Base-by-base conservation (phyloP, 2,329 filamentous ascomycete species). In the Cercospora beticola region DNA sequence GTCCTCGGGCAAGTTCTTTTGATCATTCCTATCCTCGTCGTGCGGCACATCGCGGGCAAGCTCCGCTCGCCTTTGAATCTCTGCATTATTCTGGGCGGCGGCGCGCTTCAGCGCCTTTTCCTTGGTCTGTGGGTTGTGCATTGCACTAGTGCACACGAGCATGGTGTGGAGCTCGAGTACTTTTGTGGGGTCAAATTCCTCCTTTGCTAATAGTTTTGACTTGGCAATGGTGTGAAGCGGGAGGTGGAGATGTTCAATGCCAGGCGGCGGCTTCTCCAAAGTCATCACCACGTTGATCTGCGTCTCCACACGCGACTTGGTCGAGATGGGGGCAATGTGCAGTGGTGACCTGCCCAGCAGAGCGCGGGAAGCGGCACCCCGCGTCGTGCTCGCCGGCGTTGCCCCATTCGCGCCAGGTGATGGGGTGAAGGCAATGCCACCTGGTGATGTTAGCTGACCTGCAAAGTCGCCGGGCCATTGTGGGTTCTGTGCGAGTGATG, bases 201-300 rank as follows among this genome's bases (percentile, higher is more conserved):
- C 88, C 75, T 93, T 96, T 2, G 92, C 88, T 56, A 97, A 85
- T 26, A 97, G 86, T 80, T 98, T 98, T 6, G 94, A 92, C 79
- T 98, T 98, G 21, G 94, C 95, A 65, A 99, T 95, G 0, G 93
- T 96, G 77, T 97, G 90, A 3, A 90, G 89, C 4, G 94, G 95
- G 16, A 99, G 86, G 76, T 96, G 93, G 62, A 98, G 83, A 77
- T 90, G 92, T 71, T 90, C 92, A 67, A 94, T 88, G 10, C 91
- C 90, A 0, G 85, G 82, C 1, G 94, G 93, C 58, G 97, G 83
- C 21, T 91, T 89, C 67, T 89, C 90, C 46, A 98, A 81, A 0
- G 89, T 91, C 80, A 98, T 86, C 75, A 90, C 90, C 73, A 97
- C 92, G 8, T 92, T 92, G 74, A 98, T 97, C 78, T 98, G 95